These are phyloP conservation scores for Diplodia sapinea DNA, from an alignment of 2,329 filamentous ascomycete species.

Conservation along the genomic window DNA sequence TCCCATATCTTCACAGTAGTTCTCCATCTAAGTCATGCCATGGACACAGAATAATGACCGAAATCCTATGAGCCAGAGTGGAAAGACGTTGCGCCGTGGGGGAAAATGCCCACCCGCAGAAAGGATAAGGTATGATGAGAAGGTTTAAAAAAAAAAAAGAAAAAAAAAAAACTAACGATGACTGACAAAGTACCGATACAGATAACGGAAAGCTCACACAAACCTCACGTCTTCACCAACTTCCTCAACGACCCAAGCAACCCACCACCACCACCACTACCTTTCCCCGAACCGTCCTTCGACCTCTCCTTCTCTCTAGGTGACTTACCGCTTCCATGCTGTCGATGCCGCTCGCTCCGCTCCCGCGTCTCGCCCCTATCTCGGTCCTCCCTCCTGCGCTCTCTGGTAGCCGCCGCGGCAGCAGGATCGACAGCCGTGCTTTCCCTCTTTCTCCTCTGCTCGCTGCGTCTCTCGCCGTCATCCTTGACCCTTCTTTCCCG, in stretches of 20 bases:
- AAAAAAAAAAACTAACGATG: background rate
- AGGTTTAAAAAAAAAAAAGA: too few species aligned
- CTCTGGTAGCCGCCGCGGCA: background rate
- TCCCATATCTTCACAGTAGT: too few species aligned
- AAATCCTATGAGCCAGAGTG: background rate
- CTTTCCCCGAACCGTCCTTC: conserved; percentile 13
- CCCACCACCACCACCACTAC: background rate
- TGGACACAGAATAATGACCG: background rate
- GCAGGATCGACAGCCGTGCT: background rate
- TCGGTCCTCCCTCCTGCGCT: background rate
- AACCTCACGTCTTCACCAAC: conserved; percentile 12
- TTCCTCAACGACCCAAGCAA: conserved; percentile 13
- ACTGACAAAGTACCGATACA: background rate
- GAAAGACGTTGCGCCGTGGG: background rate
- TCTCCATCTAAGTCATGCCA: too few species aligned
- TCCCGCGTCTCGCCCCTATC: background rate
- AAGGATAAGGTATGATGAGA: background rate
- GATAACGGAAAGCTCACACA: background rate
- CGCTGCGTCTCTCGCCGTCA: background rate
- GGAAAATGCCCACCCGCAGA: background rate
- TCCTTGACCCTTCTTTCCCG: background rate
- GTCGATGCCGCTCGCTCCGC: conserved; percentile 3
- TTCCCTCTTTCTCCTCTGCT: background rate
- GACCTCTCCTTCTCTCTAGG: conserved; percentile 14
- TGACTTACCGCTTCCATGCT: conserved; percentile 15